Percentiles rank a stretch among this genome's conserved stretches.
Evolutionary conservation across 345 rosid species (phyloP).

Genomic region (Turritis glabra): DNA sequence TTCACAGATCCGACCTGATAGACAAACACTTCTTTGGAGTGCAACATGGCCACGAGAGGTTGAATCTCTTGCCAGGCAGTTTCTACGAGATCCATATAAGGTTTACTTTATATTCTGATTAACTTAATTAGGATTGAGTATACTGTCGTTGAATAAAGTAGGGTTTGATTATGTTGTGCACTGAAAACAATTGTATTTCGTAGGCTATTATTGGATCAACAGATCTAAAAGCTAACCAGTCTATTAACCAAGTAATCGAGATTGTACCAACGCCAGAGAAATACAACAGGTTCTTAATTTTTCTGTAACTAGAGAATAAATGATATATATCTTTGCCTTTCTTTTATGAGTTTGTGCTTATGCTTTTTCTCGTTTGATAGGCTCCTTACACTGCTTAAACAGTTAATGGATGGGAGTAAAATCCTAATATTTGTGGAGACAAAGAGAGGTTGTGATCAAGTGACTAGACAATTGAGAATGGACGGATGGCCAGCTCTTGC

Average conservation of each 20-base stretch:
- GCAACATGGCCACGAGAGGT: constrained; percentile 99
- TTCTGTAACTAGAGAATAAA: constrained; percentile 5
- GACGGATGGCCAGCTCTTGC: constrained; percentile 99
- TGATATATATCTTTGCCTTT: background rate
- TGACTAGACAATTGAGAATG: constrained; percentile 94
- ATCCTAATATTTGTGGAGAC: constrained; percentile 89
- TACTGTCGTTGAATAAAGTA: background rate
- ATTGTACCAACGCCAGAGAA: constrained; percentile 78
- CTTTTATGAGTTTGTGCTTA: background rate
- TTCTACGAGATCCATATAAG: constrained; percentile 84
- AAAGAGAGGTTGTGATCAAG: constrained; percentile 94
- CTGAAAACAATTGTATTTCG: background rate
- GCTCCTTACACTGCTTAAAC: constrained; percentile 70
- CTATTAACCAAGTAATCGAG: constrained; percentile 87
- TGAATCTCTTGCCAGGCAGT: constrained; percentile 86
- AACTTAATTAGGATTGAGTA: constrained; percentile 1
- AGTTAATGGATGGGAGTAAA: constrained; percentile 82
- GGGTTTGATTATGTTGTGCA: constrained; percentile 1
- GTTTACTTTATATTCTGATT: constrained; percentile 35
- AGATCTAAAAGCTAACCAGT: constrained; percentile 88
- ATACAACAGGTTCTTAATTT: constrained; percentile 70
- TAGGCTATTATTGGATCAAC: constrained; percentile 88
- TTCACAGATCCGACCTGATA: constrained; percentile 92
- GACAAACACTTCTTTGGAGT: constrained; percentile 97
- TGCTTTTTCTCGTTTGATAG: constrained; percentile 43